Conservation (phyloP, 2,329 filamentous ascomycete species). For the Aspergillus piperis region DNA sequence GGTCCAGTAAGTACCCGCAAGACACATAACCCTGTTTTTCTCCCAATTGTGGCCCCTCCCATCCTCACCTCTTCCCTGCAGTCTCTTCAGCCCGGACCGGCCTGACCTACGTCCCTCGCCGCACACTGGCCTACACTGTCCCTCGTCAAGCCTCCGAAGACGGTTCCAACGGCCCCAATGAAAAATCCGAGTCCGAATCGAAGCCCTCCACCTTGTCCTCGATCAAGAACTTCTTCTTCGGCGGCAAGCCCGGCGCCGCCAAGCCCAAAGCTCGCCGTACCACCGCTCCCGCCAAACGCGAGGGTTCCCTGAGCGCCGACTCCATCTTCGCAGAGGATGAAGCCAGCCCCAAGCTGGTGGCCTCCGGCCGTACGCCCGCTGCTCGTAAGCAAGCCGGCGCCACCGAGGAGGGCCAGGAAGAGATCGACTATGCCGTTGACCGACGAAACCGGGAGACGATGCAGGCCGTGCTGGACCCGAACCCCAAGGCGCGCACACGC, state of each 20-base stretch:
- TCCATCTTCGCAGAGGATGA: slow-evolving; percentile 47
- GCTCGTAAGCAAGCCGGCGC: slow-evolving; percentile 24
- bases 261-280: slow-evolving; percentile 34
- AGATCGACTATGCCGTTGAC: slow-evolving; percentile 25
- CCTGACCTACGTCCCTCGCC: slow-evolving; percentile 37
- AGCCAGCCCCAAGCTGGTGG: slow-evolving; percentile 25
- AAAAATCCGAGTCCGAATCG: slow-evolving; percentile 21
- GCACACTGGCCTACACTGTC: slow-evolving; percentile 37
- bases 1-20: slow-evolving; percentile 34
- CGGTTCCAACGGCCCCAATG: slow-evolving; percentile 17
- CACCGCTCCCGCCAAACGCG: slow-evolving; percentile 33
- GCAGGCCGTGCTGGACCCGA: slow-evolving; percentile 70
- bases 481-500: slow-evolving; percentile 67
- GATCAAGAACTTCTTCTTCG: slow-evolving; percentile 39
- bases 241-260: slow-evolving; percentile 24
- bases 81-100: slow-evolving; percentile 34
- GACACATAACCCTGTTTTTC: neutral
- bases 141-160: slow-evolving; percentile 34
- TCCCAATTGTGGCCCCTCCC: neutral
- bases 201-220: slow-evolving; percentile 32
- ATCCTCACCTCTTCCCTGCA: neutral
- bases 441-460: slow-evolving; percentile 55
- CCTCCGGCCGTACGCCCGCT: slow-evolving; percentile 30
- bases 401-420: slow-evolving; percentile 14
- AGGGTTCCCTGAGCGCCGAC: slow-evolving; percentile 38